Percentiles rank a stretch among this genome's conserved stretches.
phyloP scores from a whole-genome alignment of 1,139 yeast genomes.

The Protomyces macrosporus region DNA sequence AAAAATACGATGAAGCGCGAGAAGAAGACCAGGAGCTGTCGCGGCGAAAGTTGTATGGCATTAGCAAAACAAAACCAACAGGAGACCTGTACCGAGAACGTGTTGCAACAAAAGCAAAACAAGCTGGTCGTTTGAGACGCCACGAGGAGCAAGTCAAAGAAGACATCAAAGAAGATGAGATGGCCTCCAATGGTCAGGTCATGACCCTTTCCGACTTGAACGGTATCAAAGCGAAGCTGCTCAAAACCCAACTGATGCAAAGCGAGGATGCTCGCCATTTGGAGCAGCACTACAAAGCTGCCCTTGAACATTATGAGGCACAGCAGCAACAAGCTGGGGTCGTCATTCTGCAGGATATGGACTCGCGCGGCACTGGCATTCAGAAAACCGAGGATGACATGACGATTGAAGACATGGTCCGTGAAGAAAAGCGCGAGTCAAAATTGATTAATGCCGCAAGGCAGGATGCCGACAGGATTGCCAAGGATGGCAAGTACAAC shows the following conservation, averaged over 20 bases:
- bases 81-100: constrained; percentile 29
- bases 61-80: constrained; percentile 25
- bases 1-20: constrained; percentile 36
- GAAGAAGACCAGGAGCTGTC: constrained; percentile 38
- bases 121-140: not conserved
- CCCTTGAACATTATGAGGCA: constrained; percentile 20
- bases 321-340: constrained; percentile 7
- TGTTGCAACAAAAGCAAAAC: constrained; percentile 8
- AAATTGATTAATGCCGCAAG: constrained; percentile 35
- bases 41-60: constrained; percentile 32
- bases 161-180: constrained; percentile 18
- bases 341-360: constrained; percentile 30
- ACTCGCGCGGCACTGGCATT: constrained; percentile 28
- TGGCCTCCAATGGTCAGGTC: not conserved
- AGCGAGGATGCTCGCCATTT: constrained; percentile 34
- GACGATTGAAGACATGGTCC: constrained; percentile 43
- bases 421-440: constrained; percentile 40
- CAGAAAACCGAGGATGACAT: constrained; percentile 35
- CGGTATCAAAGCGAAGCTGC: constrained; percentile 38
- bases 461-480: constrained; percentile 38
- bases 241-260: constrained; percentile 41
- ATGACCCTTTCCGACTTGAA: constrained; percentile 23
- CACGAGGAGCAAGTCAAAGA: constrained; percentile 8
- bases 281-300: constrained; percentile 37
- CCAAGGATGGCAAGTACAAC: constrained; percentile 40